Evolutionary conservation across 805 yeast species (phyloP), one percentile per base, ranked within the genome.

Genomic region (Torulaspora delbrueckii): DNA sequence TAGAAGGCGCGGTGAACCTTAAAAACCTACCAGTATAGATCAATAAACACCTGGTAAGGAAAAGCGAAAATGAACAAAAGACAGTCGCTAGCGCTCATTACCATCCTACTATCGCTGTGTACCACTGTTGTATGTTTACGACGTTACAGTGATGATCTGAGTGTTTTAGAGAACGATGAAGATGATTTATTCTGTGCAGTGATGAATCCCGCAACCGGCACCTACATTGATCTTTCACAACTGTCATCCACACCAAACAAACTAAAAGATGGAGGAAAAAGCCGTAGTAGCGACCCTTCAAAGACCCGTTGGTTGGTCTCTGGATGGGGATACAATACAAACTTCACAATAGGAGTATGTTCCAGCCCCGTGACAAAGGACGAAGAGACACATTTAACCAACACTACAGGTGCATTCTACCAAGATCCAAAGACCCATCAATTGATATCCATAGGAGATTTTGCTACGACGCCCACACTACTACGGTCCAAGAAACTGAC

Each of bases 331-430:
- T 78, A 77, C 55, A 81, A 81, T 23, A 71, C 68, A 39, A 89
- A 89, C 65, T 89, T 83, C 67, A 84, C 91, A 1, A 54, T 84
- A 34, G 84, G 86, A n/a, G 69, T 84, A 2, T 84, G 91, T 56
- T 75, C 85, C 42, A 65, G 80, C n/a, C 78, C 83, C 22, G 57
- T 75, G 34, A 56, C 62, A 39, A 37, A 51, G 9, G 40, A 45
- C 27, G 50, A 63, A 4, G 56, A 51, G 8, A 55, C 55, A 6
- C 48, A 57, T 25, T 51, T 67, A 37, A 46, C 56, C 51, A 61
- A 63, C 47, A 26, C 50, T 19, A 60, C 64, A n/a, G 85, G 86
- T 18, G 89, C 78, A 0, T 79, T 60, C 54, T 84, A 77, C 59
- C 70, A 73, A 8, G 79, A 77, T 50, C 59, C 51, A 1, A 47